Evolutionary conservation across 805 yeast species (phyloP).

Genomic region (Cyberlindnera xylosilytica): DNA sequence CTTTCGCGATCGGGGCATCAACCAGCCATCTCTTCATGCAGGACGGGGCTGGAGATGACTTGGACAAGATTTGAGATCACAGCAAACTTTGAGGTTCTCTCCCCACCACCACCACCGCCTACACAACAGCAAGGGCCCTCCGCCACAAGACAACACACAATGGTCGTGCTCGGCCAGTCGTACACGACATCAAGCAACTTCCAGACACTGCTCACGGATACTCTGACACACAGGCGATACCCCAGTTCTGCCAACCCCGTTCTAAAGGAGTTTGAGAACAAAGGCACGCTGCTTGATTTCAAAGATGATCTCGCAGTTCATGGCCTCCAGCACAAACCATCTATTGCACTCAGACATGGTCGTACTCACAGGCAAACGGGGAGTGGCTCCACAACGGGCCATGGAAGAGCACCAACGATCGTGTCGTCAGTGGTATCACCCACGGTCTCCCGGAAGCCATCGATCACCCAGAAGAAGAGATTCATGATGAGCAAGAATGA

Average conservation of each 20-base stretch:
- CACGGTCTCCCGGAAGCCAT: slow-evolving; percentile 13
- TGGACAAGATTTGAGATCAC: too few species aligned
- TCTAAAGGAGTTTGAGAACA: slow-evolving; percentile 11
- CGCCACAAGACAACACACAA: too few species aligned
- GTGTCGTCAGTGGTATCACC: slow-evolving; percentile 18
- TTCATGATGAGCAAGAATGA: slow-evolving; percentile 24
- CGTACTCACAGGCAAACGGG: background rate
- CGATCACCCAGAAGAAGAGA: slow-evolving; percentile 18
- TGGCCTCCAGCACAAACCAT: background rate
- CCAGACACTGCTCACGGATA: slow-evolving; percentile 1
- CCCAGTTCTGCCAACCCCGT: slow-evolving; percentile 8
- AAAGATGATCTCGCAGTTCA: slow-evolving; percentile 5
- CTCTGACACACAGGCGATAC: slow-evolving; percentile 7
- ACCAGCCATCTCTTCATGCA: too few species aligned
- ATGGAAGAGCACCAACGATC: slow-evolving; percentile 18
- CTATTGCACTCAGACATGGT: slow-evolving; percentile 8
- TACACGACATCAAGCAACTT: background rate
- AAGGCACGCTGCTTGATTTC: slow-evolving; percentile 9
- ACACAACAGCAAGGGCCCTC: too few species aligned
- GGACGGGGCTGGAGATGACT: too few species aligned
- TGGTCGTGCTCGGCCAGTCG: background rate
- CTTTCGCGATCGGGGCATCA: too few species aligned
- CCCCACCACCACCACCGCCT: too few species aligned
- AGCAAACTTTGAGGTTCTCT: too few species aligned
- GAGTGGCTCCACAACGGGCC: slow-evolving; percentile 14